phyloP scores from a whole-genome alignment of 164 flowering plant species.

The grape (Vitis vinifera) region ASM3070453v1 NC_081820.1:20732001-20732500 shows the following conservation, averaged over 20 bases:
- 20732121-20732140: neutral
- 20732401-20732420: neutral
- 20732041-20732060: slow-evolving; percentile 24
- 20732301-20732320: neutral
- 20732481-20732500: neutral
- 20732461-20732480: too few species aligned
- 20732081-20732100: slow-evolving; percentile 41
- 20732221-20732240: slow-evolving; percentile 23
- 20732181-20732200: slow-evolving; percentile 26
- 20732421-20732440: neutral
- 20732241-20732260: slow-evolving; percentile 13
- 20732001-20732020: slow-evolving; percentile 96
- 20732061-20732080: slow-evolving; percentile 27
- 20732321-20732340: neutral
- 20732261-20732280: slow-evolving; percentile 26
- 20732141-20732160: neutral
- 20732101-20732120: slow-evolving; percentile 58
- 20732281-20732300: slow-evolving; percentile 14
- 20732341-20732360: neutral
- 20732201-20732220: slow-evolving; percentile 11
- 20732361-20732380: neutral
- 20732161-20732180: neutral
- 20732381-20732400: too few species aligned
- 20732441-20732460: slow-evolving; percentile 16
- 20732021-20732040: slow-evolving; percentile 33